phyloP scores from a whole-genome alignment of 352 stramenopile species.

The Pythium inflatum region DNA sequence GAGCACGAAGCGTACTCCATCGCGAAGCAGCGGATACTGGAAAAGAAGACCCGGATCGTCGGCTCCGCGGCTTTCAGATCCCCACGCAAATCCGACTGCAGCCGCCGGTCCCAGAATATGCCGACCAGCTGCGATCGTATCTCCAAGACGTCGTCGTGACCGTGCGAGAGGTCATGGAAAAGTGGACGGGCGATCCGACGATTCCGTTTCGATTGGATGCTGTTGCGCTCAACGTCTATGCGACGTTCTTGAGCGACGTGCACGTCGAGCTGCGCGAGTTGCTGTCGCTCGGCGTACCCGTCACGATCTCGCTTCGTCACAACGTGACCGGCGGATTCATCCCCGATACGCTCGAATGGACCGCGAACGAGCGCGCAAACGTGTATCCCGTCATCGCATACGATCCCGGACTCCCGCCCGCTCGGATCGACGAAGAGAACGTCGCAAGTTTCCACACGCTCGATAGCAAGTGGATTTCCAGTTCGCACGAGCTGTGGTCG shows the following conservation, averaged over 20 bases:
- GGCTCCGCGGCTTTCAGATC: not conserved
- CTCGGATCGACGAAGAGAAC: no score
- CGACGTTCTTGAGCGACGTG: not conserved
- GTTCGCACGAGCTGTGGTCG: not conserved
- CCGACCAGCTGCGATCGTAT: not conserved
- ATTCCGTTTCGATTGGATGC: not conserved
- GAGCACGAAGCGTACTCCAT: not conserved
- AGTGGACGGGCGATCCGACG: not conserved
- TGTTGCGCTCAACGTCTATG: not conserved
- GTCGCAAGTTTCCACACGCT: not conserved
- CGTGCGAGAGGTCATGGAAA: not conserved
- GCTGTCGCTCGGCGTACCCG: not conserved
- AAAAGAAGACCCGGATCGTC: not conserved
- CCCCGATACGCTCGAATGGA: not conserved
- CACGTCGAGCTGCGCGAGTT: not conserved
- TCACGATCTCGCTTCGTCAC: conserved; percentile 2
- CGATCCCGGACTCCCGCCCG: not conserved
- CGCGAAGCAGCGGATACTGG: not conserved
- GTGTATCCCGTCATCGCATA: not conserved
- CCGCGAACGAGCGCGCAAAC: not conserved
- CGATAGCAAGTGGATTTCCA: not conserved
- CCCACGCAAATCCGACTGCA: not conserved
- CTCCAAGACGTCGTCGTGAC: not conserved
- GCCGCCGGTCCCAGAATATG: not conserved
- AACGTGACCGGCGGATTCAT: not conserved